Conservation (phyloP, 352 stramenopile species). For the Globisporangium apiculatum region DNA sequence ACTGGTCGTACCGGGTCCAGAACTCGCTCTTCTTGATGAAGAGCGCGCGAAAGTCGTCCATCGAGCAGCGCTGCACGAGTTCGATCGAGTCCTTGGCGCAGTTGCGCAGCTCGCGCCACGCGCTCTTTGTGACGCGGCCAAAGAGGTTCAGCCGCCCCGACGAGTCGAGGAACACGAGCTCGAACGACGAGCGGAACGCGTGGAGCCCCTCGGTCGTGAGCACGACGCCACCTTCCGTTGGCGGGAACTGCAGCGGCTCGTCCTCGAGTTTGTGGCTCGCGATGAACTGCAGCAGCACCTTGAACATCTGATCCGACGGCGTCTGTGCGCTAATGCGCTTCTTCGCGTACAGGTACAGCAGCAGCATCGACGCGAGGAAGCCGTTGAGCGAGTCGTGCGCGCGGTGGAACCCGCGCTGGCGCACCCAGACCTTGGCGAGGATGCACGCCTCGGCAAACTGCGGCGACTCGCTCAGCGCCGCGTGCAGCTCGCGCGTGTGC, state of each 20-base stretch:
- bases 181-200: slow-evolving; percentile 56
- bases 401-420: slow-evolving; percentile 75
- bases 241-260: slow-evolving; percentile 61
- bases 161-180: slow-evolving; percentile 74
- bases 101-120: slow-evolving; percentile 67
- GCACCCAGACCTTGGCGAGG: slow-evolving; percentile 84
- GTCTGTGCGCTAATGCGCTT: slow-evolving; percentile 67
- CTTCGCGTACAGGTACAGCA: slow-evolving; percentile 77
- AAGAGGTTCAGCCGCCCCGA: slow-evolving; percentile 75
- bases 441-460: slow-evolving; percentile 76
- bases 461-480: slow-evolving; percentile 45
- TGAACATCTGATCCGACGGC: slow-evolving; percentile 81
- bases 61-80: slow-evolving; percentile 50
- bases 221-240: slow-evolving; percentile 39
- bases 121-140: slow-evolving; percentile 46
- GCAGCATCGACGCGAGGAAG: slow-evolving; percentile 78
- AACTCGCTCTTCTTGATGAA: slow-evolving; percentile 83
- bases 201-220: slow-evolving; percentile 61
- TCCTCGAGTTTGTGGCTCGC: slow-evolving; percentile 55
- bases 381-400: slow-evolving; percentile 72
- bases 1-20: slow-evolving; percentile 84
- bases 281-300: slow-evolving; percentile 80
- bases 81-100: slow-evolving; percentile 51
- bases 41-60: slow-evolving; percentile 69
- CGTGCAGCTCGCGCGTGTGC: slow-evolving; percentile 80